Conservation (phyloP, 2,329 filamentous ascomycete genomes). For the Pseudonectria buxi region DNA sequence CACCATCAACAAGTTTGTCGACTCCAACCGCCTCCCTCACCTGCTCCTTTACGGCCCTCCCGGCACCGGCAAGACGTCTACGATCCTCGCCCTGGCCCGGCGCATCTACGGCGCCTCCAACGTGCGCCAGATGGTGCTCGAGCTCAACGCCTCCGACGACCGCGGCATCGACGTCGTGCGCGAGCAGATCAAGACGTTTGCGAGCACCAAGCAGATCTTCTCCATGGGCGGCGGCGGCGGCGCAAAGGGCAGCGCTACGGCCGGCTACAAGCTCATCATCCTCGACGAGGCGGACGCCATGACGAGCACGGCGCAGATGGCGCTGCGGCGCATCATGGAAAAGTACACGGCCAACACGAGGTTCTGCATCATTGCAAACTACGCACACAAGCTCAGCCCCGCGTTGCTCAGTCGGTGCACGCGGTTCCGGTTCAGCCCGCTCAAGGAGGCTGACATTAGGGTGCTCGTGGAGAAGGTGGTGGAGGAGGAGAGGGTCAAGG, state of each 20-base stretch:
- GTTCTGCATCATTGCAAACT: constrained; percentile 98
- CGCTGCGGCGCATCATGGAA: constrained; percentile 93
- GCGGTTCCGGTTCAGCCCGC: constrained; percentile 85
- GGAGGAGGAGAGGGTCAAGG: constrained; percentile 77
- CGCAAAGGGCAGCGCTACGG: constrained; percentile 44
- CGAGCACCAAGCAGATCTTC: constrained; percentile 97
- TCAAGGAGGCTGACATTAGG: constrained; percentile 83
- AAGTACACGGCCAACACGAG: constrained; percentile 97
- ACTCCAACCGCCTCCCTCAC: constrained; percentile 88
- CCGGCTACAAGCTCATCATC: constrained; percentile 90
- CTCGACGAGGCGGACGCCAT: constrained; percentile 99
- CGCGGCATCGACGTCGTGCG: constrained; percentile 95
- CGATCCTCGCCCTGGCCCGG: constrained; percentile 84
- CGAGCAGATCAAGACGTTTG: constrained; percentile 99
- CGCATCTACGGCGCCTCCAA: constrained; percentile 89
- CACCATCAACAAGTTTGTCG: constrained; percentile 96
- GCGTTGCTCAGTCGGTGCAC: constrained; percentile 91
- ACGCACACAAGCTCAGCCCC: constrained; percentile 94
- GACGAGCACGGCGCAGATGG: constrained; percentile 99
- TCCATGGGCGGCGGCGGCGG: constrained; percentile 50
- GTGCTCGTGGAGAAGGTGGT: constrained; percentile 84
- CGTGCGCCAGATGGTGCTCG: constrained; percentile 96
- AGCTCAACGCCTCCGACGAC: constrained; percentile 95
- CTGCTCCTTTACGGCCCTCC: constrained; percentile 94
- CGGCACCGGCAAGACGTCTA: constrained; percentile 96